Conservation (phyloP, 2,329 filamentous ascomycete species). For the Phoma sp. region DNA sequence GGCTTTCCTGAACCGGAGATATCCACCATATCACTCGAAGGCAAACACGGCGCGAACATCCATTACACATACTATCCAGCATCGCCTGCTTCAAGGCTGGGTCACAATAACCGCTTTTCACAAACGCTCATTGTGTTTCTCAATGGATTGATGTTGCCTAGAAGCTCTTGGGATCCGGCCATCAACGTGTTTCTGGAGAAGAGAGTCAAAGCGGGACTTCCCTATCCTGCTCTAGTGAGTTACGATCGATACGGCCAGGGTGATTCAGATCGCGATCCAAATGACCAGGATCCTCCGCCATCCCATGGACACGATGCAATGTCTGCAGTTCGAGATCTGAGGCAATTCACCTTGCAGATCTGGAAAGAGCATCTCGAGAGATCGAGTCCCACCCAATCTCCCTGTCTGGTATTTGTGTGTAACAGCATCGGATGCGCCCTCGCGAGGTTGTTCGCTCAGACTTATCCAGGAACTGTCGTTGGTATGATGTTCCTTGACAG, state of each 20-base stretch:
- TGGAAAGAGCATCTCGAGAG: conserved; percentile 43
- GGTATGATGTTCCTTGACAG: conserved; percentile 62
- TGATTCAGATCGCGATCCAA: conserved; percentile 55
- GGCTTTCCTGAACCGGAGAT: conserved; percentile 40
- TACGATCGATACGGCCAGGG: conserved; percentile 67
- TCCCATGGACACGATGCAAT: conserved; percentile 57
- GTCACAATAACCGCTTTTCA: conserved; percentile 41
- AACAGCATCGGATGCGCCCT: conserved; percentile 62
- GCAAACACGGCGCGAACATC: conserved; percentile 38
- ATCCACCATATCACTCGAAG: conserved; percentile 34
- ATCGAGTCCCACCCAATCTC: conserved; percentile 43
- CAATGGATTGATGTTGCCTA: conserved; percentile 52
- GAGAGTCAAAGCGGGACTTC: conserved; percentile 26
- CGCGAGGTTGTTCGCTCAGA: conserved; percentile 58
- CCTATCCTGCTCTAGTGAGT: conserved; percentile 55
- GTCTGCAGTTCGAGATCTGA: conserved; percentile 53
- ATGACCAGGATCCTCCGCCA: conserved; percentile 38
- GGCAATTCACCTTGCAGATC: conserved; percentile 52
- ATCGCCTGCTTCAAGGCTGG: conserved; percentile 28
- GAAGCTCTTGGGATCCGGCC: conserved; percentile 47
- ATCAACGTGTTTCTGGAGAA: conserved; percentile 42
- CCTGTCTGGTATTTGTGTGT: conserved; percentile 53
- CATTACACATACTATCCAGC: conserved; percentile 45
- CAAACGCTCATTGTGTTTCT: conserved; percentile 52
- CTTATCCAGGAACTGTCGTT: conserved; percentile 53